phyloP scores from a whole-genome alignment of 345 rosid species.

The Garcia nutans region DNA sequence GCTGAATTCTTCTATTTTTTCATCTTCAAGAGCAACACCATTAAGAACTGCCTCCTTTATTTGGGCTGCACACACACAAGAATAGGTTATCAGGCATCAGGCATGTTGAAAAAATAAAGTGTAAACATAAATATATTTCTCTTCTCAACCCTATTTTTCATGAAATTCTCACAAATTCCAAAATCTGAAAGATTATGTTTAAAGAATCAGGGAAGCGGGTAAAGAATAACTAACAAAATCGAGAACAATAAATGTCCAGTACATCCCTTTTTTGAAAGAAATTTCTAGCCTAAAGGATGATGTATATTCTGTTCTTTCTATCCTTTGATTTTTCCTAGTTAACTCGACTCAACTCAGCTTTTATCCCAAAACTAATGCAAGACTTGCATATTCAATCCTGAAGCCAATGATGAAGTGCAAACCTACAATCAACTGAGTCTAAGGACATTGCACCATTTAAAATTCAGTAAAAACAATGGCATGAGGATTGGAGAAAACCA shows the following conservation, averaged over 20 bases:
- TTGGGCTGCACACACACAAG: conserved; percentile 46
- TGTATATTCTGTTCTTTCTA: background rate
- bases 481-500: background rate
- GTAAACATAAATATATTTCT: conserved; percentile 11
- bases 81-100: conserved; percentile 10
- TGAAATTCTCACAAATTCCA: background rate
- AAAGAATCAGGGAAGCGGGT: background rate
- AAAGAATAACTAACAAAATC: background rate
- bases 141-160: background rate
- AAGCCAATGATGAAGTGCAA: background rate
- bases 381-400: background rate
- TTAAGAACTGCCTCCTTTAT: conserved; percentile 82
- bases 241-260: background rate
- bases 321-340: background rate
- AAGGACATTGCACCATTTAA: background rate
- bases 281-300: background rate
- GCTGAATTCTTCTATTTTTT: conserved; percentile 75
- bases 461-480: background rate
- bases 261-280: background rate
- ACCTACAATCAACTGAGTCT: background rate
- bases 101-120: conserved; percentile 12
- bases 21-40: conserved; percentile 92
- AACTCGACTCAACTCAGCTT: no score
- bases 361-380: background rate
- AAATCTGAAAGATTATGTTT: background rate